These are phyloP conservation scores for Rhodotorula graminis DNA, from an alignment of 768 basidiomycete species.

Conservation along the genomic window DNA sequence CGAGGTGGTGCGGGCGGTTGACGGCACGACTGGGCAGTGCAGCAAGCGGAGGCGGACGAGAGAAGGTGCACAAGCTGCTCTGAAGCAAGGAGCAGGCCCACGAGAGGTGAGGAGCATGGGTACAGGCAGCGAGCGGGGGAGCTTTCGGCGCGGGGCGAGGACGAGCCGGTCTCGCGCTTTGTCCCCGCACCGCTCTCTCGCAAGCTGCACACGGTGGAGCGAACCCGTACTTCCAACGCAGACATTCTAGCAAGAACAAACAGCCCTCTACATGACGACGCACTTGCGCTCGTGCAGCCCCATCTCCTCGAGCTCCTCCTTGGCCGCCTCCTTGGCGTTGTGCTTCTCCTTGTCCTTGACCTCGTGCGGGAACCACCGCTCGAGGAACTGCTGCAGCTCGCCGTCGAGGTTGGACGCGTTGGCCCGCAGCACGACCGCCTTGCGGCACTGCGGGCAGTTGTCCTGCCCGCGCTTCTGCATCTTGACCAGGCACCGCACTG, in stretches of 20 bases:
- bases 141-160: no score
- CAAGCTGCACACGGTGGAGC: no score
- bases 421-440: constrained; percentile 67
- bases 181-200: no score
- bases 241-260: neutral
- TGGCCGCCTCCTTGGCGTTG: constrained; percentile 68
- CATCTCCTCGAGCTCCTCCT: constrained; percentile 64
- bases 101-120: no score
- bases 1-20: no score
- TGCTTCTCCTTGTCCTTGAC: constrained; percentile 60
- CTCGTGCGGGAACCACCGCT: constrained; percentile 86
- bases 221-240: neutral
- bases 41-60: no score
- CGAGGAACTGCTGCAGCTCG: constrained; percentile 77
- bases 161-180: no score
- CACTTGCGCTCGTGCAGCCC: constrained; percentile 51
- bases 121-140: no score
- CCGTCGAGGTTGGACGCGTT: constrained; percentile 73
- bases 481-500: constrained; percentile 63
- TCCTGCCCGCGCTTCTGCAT: constrained; percentile 75
- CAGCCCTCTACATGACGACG: constrained; percentile 18
- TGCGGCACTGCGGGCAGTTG: constrained; percentile 79
- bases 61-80: no score
- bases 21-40: no score
- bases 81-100: no score